These are phyloP conservation scores for Thraustochytrium sp. DNA, from an alignment of 352 stramenopile species.

Conservation along the genomic window DNA sequence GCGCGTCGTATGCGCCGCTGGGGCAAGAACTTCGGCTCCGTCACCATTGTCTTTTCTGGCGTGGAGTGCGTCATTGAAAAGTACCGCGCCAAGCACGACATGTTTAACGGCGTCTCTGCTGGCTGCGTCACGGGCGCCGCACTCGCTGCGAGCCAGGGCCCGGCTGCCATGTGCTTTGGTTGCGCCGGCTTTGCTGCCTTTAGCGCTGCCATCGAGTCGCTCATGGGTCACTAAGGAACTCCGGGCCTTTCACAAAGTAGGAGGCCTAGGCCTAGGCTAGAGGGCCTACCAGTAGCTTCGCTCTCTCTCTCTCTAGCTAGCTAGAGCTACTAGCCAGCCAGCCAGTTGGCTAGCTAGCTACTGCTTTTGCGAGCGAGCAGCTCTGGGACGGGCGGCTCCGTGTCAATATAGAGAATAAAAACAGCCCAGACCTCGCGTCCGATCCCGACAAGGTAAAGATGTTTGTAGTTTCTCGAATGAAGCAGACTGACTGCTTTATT, in stretches of 20 bases:
- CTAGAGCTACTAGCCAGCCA: too few species aligned
- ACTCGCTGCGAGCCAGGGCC: constrained; percentile 82
- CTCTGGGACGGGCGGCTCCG: too few species aligned
- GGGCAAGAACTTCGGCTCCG: constrained; percentile 69
- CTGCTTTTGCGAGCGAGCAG: too few species aligned
- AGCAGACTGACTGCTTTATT: too few species aligned
- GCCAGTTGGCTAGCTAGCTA: too few species aligned
- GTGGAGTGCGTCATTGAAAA: constrained; percentile 89
- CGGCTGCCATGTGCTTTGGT: constrained; percentile 81
- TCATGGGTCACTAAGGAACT: constrained; percentile 62
- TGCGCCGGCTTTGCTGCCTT: constrained; percentile 86
- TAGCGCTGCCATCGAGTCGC: constrained; percentile 75
- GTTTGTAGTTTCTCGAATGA: too few species aligned
- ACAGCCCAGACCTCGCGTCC: too few species aligned
- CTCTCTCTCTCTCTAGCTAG: too few species aligned
- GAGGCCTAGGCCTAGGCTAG: too few species aligned
- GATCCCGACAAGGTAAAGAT: too few species aligned
- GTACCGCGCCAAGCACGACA: constrained; percentile 83
- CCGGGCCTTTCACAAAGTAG: neutral
- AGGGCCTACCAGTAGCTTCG: too few species aligned
- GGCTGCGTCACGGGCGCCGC: constrained; percentile 90
- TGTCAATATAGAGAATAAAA: too few species aligned
- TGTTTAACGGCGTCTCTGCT: constrained; percentile 84
- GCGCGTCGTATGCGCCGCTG: neutral
- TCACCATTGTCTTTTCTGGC: constrained; percentile 84